Percentiles rank a stretch among this genome's conserved stretches.
Conservation (phyloP, 202 grass and related monocot genomes). For the Panicum hallii region DNA sequence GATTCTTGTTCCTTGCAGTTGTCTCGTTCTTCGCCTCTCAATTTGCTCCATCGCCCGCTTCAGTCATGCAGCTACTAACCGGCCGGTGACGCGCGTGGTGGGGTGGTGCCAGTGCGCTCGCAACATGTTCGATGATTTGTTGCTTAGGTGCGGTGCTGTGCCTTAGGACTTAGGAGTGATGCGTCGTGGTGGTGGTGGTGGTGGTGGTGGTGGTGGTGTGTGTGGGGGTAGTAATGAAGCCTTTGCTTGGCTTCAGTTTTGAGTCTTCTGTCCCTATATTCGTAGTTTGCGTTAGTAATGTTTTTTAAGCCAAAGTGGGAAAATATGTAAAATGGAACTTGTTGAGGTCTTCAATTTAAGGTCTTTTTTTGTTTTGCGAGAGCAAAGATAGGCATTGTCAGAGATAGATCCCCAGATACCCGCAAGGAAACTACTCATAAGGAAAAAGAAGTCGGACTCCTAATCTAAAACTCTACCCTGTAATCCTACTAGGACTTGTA, state of each 20-base stretch:
- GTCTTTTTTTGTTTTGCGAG: background rate
- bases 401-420: too few species aligned
- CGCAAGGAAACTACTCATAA: too few species aligned
- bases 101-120: background rate
- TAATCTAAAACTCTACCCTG: too few species aligned
- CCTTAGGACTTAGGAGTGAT: background rate
- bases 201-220: too few species aligned
- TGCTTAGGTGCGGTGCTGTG: background rate
- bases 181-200: too few species aligned
- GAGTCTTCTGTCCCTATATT: background rate
- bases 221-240: background rate
- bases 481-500: too few species aligned
- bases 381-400: too few species aligned
- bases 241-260: background rate
- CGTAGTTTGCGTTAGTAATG: background rate
- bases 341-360: background rate
- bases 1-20: background rate
- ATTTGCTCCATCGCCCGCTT: background rate
- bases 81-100: background rate
- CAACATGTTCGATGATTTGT: slow-evolving; percentile 32
- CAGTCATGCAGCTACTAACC: background rate
- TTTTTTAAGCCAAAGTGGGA: too few species aligned
- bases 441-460: too few species aligned
- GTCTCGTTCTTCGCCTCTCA: background rate
- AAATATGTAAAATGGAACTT: background rate